Base-by-base conservation (phyloP, 371 early-diverging fungal genomes). In the Mucor mucedo region DNA sequence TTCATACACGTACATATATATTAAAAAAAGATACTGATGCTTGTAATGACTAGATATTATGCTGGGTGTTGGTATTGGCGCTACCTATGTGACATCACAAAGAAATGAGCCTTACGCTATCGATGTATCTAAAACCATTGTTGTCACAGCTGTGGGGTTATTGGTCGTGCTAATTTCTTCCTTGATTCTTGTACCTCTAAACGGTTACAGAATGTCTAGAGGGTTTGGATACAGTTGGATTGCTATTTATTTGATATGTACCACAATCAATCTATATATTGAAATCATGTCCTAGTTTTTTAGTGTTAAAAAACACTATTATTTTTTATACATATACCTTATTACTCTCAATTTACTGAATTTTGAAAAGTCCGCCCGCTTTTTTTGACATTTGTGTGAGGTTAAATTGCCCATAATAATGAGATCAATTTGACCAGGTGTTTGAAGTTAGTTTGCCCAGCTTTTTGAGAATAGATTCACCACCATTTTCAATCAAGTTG, bases 21-120 rank as follows among this genome's bases (percentile, higher is more conserved):
- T n/a, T n/a, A n/a, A n/a, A 21, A 14, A 13, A 45, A 62, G 27
- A 30, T 48, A 56, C 5, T 13, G 10, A 10, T 53, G 29, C 9
- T 29, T 47, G 45, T 28, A 13, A 54, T 29, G 33, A 38, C 55
- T n/a, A 88, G 88, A 91, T 65, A 82, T 93, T 33, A 73, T 93
- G 69, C 79, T 93, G 3, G 92, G 93, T 13, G 74, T 93, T 5
- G 93, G 93, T 30, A 77, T 90, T 29, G 85, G 90, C 41, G 88
- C 87, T 9, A 79, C 82, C 0, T 85, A 81, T 70, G 75, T 85
- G 10, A 87, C 84, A 3, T 65, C 79, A 13, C 73, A 73, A 63
- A 73, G 78, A 3, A 68, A 72, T 10, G 70, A 69, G 10, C 76
- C 77, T 27, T 83, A 84, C 61, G 64, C 72, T 4, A 73, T 90